Evolutionary conservation across 495 filamentous ascomycete species (phyloP), one percentile per base, ranked within the genome.

Genomic region (Symbiotaphrina buchneri): DNA sequence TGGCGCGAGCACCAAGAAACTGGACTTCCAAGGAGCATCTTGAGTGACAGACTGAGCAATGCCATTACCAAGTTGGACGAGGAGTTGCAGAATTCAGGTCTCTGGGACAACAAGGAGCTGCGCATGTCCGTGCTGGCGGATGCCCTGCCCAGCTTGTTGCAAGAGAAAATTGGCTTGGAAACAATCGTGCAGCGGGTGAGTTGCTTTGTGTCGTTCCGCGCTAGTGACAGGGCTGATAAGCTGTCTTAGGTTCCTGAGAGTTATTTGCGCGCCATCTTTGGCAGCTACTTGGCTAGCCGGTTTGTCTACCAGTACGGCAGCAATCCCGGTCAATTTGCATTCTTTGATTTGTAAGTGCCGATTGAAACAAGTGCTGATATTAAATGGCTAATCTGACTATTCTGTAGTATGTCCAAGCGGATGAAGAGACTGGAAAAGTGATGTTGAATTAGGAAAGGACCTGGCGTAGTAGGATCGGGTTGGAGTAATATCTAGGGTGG

Each of bases 321-420:
- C 55, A 67, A 63, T 39, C 83, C 87, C 3, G 85, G 73, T 58
- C 90, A 94, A 46, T 94, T 97, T 56, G 80, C 87, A 5, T 97
- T 97, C 64, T 97, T 92, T 54, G 77, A 90, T 42, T 97, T 95
- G 82, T 92, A 61, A 68, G 77, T 71, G n/a, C n/a, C n/a, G n/a
- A n/a, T n/a, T n/a, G n/a, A n/a, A n/a, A n/a, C n/a, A n/a, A n/a
- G n/a, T n/a, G n/a, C n/a, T n/a, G n/a, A n/a, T n/a, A n/a, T n/a
- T n/a, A n/a, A n/a, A n/a, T n/a, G n/a, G n/a, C n/a, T n/a, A n/a
- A n/a, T n/a, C n/a, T n/a, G n/a, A n/a, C n/a, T n/a, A n/a, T n/a
- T n/a, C n/a, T n/a, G n/a, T n/a, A n/a, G n/a, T n/a, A n/a, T n/a
- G n/a, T n/a, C n/a, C n/a, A n/a, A n/a, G n/a, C n/a, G n/a, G n/a